Base-by-base conservation (phyloP, 768 basidiomycete species). In the Rhizopogon vesiculosus region DNA sequence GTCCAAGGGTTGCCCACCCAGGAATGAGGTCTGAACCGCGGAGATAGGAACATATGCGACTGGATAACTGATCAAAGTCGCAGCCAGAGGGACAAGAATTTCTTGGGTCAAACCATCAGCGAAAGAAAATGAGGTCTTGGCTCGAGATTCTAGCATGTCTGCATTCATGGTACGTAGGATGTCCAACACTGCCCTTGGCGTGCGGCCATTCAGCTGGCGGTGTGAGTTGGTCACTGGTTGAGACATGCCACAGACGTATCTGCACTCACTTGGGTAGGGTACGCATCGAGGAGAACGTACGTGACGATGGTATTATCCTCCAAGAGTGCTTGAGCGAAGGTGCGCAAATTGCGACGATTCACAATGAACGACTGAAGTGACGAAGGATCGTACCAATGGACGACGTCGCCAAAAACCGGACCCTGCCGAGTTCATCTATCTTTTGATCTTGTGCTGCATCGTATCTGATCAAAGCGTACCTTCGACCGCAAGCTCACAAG, bases 51-150 rank as follows among this genome's bases (percentile, higher is more conserved):
- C 75, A 48, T 77, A 79, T n/a, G 75, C 77, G 8, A 86, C 76
- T 8, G 81, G 80, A 60, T 87, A 87, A 56, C 85, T 85, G 35
- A 87, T 76, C 25, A 87, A 64, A 7, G 84, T 56, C 1, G 76
- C 86, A 4, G 85, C 82, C 5, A 87, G 71, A 13, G 85, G 79
- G 42, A 87, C 69, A 2, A 72, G 66, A 9, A 54, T 62, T 22
- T 56, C 62, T 48, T 66, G 58, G 5, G 69, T 48, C 13, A 72
- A 60, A 25, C 52, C 53, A 42, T 59, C 54, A 10, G 72, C 63
- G 29, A 79, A 59, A 46, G 67, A 63, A 52, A 71, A 59, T 10
- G 71, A 69, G 0, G 53, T n/a, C 6, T 45, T 52, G 15, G 56
- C 54, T 29, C 51, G 55, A 57, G 53, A 58, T 5, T 50, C 41